Evolutionary conservation across 805 yeast genomes (phyloP).

Genomic region (Wickerhamomyces rabaulensis): DNA sequence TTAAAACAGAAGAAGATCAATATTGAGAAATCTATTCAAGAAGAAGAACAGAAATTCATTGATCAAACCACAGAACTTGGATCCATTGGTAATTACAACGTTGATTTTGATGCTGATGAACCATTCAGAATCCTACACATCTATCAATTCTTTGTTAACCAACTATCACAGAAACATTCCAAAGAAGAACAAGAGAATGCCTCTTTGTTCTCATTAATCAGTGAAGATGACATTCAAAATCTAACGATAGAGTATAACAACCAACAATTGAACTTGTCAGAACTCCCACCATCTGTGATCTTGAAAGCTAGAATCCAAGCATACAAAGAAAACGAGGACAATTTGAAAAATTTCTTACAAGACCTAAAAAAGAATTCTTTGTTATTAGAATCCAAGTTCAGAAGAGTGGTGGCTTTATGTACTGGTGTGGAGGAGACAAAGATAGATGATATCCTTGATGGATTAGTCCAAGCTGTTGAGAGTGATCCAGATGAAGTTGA

Average conservation of each 20-base stretch:
- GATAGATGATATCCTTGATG: constrained; percentile 78
- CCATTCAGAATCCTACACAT: constrained; percentile 73
- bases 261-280: constrained; percentile 20
- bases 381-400: constrained; percentile 68
- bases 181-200: constrained; percentile 8
- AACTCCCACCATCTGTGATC: constrained; percentile 34
- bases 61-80: constrained; percentile 35
- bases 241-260: constrained; percentile 8
- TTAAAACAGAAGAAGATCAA: constrained; percentile 51
- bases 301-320: constrained; percentile 78
- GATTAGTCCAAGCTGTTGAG: constrained; percentile 85
- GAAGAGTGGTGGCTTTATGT: constrained; percentile 83
- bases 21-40: constrained; percentile 56
- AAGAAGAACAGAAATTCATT: constrained; percentile 54
- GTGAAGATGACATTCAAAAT: constrained; percentile 5
- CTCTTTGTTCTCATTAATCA: not conserved
- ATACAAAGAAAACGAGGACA: constrained; percentile 63
- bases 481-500: constrained; percentile 72
- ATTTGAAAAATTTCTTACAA: constrained; percentile 46
- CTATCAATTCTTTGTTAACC: constrained; percentile 45
- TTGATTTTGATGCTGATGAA: constrained; percentile 80
- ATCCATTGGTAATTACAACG: constrained; percentile 37
- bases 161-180: constrained; percentile 27
- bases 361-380: constrained; percentile 49
- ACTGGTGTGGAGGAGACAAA: constrained; percentile 79